Percentiles rank a stretch among this genome's conserved stretches.
phyloP scores from a whole-genome alignment of 2,329 filamentous ascomycete species.

The Aureobasidium sp. region DNA sequence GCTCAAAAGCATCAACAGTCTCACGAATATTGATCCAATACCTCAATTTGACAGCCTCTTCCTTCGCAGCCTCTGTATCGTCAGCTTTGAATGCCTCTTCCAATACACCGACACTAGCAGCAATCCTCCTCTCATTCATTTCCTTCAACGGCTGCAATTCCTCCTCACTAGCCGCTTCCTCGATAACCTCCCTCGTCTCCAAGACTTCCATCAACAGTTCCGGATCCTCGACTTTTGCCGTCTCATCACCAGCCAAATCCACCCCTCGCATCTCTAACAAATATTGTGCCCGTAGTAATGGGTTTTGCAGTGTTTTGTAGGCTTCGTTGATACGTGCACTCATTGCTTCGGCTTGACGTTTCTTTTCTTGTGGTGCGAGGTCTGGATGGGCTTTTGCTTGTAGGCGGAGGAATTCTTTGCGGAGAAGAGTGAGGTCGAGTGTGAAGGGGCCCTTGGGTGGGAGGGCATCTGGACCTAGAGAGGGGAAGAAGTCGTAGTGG shows the following conservation, averaged over 20 bases:
- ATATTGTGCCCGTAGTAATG: slow-evolving; percentile 89
- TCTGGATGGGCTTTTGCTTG: slow-evolving; percentile 84
- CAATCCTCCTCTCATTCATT: slow-evolving; percentile 75
- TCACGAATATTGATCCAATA: slow-evolving; percentile 95
- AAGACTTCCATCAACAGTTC: slow-evolving; percentile 82
- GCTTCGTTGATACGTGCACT: slow-evolving; percentile 91
- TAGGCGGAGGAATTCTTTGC: slow-evolving; percentile 86
- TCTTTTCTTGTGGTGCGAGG: slow-evolving; percentile 55
- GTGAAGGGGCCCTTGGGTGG: slow-evolving; percentile 82
- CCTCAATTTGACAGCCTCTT: slow-evolving; percentile 79
- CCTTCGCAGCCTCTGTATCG: slow-evolving; percentile 71
- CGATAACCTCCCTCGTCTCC: slow-evolving; percentile 73
- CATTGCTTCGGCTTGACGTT: slow-evolving; percentile 75
- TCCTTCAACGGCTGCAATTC: slow-evolving; percentile 66
- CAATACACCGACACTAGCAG: slow-evolving; percentile 67
- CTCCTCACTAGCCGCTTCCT: slow-evolving; percentile 62
- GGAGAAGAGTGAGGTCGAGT: slow-evolving; percentile 75
- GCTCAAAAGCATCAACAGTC: slow-evolving; percentile 86
- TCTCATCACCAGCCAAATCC: slow-evolving; percentile 84
- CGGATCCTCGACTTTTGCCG: slow-evolving; percentile 72
- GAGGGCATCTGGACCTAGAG: slow-evolving; percentile 74
- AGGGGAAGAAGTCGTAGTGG: slow-evolving; percentile 93
- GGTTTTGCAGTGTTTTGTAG: slow-evolving; percentile 84
- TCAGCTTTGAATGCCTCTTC: slow-evolving; percentile 71
- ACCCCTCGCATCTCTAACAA: slow-evolving; percentile 76